Evolutionary conservation across 2,329 filamentous ascomycete species (phyloP).

Genomic region (Fusarium pseudonygamai): DNA sequence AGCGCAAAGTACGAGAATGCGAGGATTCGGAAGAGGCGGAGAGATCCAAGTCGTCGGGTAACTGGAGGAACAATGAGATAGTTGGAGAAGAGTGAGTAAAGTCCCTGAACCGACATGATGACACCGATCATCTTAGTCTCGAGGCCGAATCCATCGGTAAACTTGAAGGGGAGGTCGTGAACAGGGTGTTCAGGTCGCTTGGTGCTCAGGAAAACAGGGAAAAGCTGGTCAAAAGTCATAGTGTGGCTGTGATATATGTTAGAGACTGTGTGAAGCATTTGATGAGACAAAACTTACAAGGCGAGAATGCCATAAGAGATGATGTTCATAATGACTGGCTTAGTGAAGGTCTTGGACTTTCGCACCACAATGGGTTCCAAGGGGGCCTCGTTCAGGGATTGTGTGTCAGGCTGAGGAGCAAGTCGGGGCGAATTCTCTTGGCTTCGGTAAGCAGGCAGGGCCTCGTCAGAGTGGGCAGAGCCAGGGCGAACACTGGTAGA

Average conservation of each 20-base stretch:
- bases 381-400: slow-evolving; percentile 16
- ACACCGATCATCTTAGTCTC: slow-evolving; percentile 85
- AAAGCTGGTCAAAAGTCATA: slow-evolving; percentile 93
- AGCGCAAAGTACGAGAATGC: slow-evolving; percentile 86
- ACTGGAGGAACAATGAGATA: slow-evolving; percentile 84
- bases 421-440: slow-evolving; percentile 64
- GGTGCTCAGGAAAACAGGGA: slow-evolving; percentile 91
- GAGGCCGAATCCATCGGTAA: slow-evolving; percentile 86
- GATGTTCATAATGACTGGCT: slow-evolving; percentile 86
- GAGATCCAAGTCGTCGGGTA: slow-evolving; percentile 77
- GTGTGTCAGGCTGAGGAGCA: slow-evolving; percentile 43
- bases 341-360: slow-evolving; percentile 74
- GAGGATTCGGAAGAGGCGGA: slow-evolving; percentile 83
- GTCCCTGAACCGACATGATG: slow-evolving; percentile 87
- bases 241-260: slow-evolving; percentile 75
- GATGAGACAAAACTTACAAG: slow-evolving; percentile 73
- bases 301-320: slow-evolving; percentile 91
- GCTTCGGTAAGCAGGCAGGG: slow-evolving; percentile 75
- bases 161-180: slow-evolving; percentile 81
- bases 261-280: not conserved
- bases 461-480: slow-evolving; percentile 52
- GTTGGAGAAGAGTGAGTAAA: slow-evolving; percentile 89
- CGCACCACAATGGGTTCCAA: slow-evolving; percentile 28
- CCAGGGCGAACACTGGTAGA: slow-evolving; percentile 17
- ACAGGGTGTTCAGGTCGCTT: slow-evolving; percentile 59